Base-by-base conservation (phyloP, 2,329 filamentous ascomycete genomes). In the Cryphonectria carpinicola region DNA sequence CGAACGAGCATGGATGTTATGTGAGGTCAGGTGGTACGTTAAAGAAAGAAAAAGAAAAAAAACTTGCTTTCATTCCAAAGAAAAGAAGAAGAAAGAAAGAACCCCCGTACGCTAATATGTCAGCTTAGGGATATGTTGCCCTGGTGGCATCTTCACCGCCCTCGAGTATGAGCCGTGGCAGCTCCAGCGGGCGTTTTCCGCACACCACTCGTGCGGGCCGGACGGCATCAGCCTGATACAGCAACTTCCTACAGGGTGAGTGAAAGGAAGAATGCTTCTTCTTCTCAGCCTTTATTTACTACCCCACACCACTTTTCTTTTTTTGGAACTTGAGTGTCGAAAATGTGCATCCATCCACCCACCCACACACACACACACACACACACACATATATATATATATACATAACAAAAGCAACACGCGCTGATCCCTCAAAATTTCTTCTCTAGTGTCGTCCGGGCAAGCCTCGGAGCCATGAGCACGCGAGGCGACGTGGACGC, bases 381-480 rank as follows among this genome's bases (percentile, higher is more conserved):
- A 32, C 32, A 32, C 32, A 32, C 32, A 32, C 4, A 32, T 32
- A 37, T 37, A 13, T 46, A 14, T 5, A 17, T 19, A 13, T 22
- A 46, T 46, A 46, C 6, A 46, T 46, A 19, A n/a, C 11, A 17
- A 8, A 8, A 17, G 54, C 25, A 19, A 58, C 54, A 35, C 13
- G 7, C 14, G 28, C 54, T 58, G 25, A 58, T 73, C 58, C 65
- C 54, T 68, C 19, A 22, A 54, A 54, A 6, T 22, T 19, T 61
- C 4, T 72, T n/a, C 17, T 61, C 6, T 72, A 85, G 89, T 0
- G 87, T 91, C 60, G 87, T 90, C 8, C 82, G 89, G 28, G 86
- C 85, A 7, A 89, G 87, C 71, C 80, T 91, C 1, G 89, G 89
- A 0, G 88, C 88, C 17, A 89, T 89, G 87, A 89, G 85, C 72